Evolutionary conservation across 306 rosid genomes (phyloP).

Genomic region (Prunus salicina): DNA sequence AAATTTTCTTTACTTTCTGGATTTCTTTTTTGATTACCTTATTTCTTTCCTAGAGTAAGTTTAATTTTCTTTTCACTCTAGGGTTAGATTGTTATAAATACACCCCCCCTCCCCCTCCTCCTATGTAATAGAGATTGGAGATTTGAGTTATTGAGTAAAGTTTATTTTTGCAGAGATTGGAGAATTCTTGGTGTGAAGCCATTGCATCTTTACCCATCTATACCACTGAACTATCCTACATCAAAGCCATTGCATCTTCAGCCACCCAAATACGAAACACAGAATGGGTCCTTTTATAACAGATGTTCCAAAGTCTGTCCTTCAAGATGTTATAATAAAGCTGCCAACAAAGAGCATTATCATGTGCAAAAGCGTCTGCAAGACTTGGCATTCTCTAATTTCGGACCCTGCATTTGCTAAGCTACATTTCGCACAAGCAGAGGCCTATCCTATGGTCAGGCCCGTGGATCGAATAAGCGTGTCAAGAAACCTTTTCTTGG

Average conservation of each 20-base stretch:
- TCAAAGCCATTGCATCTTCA: neutral
- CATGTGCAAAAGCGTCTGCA: conserved; percentile 31
- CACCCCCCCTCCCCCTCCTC: too few relatives aligned
- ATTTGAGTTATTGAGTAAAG: too few relatives aligned
- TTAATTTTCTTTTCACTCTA: too few relatives aligned
- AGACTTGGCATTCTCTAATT: conserved; percentile 16
- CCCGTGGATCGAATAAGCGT: neutral
- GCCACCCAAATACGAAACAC: neutral
- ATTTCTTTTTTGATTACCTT: too few relatives aligned
- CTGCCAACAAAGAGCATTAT: conserved; percentile 21
- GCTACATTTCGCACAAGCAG: conserved; percentile 8
- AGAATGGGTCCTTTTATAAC: neutral
- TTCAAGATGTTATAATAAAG: neutral
- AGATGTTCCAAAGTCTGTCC: conserved; percentile 15
- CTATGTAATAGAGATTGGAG: too few relatives aligned
- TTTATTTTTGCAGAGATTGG: too few relatives aligned
- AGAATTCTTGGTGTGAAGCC: too few relatives aligned
- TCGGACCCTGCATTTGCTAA: conserved; percentile 26
- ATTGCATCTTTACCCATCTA: too few relatives aligned
- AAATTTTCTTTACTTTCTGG: too few relatives aligned
- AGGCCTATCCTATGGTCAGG: conserved; percentile 2
- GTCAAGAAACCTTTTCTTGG: conserved; percentile 21
- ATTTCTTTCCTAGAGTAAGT: too few relatives aligned
- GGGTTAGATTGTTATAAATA: too few relatives aligned
- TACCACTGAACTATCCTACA: too few relatives aligned